Percentiles rank a stretch among this genome's conserved stretches.
Conservation (phyloP, 2,329 filamentous ascomycete species). For the Sarocladium kiliense region DNA sequence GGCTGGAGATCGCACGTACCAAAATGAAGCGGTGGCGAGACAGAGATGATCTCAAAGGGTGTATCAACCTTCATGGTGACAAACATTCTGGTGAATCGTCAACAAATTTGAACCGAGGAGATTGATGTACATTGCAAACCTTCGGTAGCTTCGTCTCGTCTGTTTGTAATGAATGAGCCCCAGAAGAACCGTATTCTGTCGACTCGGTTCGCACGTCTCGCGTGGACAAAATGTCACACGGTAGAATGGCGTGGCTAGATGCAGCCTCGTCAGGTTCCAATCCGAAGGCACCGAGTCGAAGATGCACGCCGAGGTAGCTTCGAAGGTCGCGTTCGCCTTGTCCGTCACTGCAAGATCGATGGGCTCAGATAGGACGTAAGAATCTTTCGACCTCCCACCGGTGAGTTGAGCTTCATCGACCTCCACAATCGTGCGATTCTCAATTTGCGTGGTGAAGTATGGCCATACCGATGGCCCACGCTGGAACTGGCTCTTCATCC, state of each 20-base stretch:
- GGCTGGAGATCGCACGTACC: too few species aligned
- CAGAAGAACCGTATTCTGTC: not conserved
- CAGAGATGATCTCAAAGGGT: conserved; percentile 1
- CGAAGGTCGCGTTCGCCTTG: not conserved
- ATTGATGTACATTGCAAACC: not conserved
- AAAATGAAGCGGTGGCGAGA: not conserved
- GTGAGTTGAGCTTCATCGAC: not conserved
- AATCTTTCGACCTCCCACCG: not conserved
- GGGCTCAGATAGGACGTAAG: not conserved
- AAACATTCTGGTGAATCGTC: not conserved
- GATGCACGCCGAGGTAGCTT: not conserved
- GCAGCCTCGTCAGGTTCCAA: not conserved
- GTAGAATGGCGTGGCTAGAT: conserved; percentile 1
- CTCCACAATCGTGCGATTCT: not conserved
- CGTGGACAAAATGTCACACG: not conserved
- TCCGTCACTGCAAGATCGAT: not conserved
- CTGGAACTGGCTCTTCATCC: not conserved
- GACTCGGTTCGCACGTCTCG: not conserved
- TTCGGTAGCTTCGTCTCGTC: not conserved
- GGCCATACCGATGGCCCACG: not conserved
- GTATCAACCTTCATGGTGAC: not conserved
- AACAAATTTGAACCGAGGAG: not conserved
- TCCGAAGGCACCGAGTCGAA: not conserved
- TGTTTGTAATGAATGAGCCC: not conserved
- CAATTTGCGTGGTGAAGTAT: not conserved